Evolutionary conservation across 345 rosid species (phyloP).

Genomic region (Salix purpurea): DNA sequence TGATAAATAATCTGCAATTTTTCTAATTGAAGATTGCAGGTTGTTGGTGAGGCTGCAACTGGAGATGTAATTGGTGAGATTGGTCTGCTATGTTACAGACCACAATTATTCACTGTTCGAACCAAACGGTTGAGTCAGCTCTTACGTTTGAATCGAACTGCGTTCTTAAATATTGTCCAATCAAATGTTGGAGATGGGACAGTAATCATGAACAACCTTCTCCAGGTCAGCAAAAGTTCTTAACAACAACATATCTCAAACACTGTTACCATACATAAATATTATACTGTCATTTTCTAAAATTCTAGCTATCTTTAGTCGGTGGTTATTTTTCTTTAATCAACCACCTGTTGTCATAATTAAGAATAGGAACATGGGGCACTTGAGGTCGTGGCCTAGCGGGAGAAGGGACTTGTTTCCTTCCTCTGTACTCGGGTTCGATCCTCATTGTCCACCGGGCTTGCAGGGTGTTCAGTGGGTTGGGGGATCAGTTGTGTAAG

Average conservation of each 20-base stretch:
- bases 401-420: no score
- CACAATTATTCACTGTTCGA: slow-evolving; percentile 77
- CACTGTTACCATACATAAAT: not conserved
- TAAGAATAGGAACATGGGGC: not conserved
- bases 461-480: no score
- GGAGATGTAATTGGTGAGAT: slow-evolving; percentile 82
- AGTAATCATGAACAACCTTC: slow-evolving; percentile 79
- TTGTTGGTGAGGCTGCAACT: slow-evolving; percentile 54
- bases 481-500: no score
- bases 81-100: slow-evolving; percentile 84
- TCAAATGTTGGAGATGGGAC: slow-evolving; percentile 91
- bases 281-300: not conserved
- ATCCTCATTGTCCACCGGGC: no score
- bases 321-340: not conserved
- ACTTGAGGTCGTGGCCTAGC: no score
- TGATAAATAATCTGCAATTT: slow-evolving; percentile 1
- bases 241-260: not conserved
- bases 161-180: slow-evolving; percentile 64
- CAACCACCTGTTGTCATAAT: not conserved
- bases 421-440: no score
- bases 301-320: not conserved
- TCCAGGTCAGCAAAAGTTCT: slow-evolving; percentile 48
- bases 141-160: slow-evolving; percentile 76
- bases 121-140: slow-evolving; percentile 82
- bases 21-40: slow-evolving; percentile 31